phyloP scores from a whole-genome alignment of 2,329 filamentous ascomycete genomes.

The Venturia aucupariae region DNA sequence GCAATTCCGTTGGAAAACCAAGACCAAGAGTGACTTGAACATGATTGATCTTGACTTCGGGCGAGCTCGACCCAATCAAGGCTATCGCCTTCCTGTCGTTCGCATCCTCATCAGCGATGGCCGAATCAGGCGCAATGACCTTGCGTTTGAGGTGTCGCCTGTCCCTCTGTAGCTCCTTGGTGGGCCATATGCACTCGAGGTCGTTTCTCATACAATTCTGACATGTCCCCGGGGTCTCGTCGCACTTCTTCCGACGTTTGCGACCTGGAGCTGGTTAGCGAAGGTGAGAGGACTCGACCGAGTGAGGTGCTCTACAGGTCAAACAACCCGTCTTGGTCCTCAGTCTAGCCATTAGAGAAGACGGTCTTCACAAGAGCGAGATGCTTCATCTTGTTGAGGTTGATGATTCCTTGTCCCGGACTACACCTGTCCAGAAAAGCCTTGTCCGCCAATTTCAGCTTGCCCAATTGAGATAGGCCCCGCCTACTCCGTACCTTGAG shows the following conservation, averaged over 20 bases:
- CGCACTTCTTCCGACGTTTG: constrained; percentile 9
- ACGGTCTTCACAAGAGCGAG: neutral
- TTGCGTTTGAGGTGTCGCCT: constrained; percentile 3
- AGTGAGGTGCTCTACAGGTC: neutral
- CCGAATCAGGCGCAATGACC: neutral
- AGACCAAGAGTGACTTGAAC: neutral
- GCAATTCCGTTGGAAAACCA: neutral
- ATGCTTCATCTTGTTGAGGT: neutral
- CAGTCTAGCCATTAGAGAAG: constrained; percentile 1
- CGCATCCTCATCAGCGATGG: neutral
- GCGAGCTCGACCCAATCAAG: neutral
- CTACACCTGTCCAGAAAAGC: neutral
- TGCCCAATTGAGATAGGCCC: neutral
- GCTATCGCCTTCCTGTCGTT: neutral
- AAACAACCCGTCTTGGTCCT: constrained; percentile 9
- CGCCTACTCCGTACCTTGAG: too few relatives aligned
- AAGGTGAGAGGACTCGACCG: neutral
- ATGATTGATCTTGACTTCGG: neutral
- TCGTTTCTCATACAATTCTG: constrained; percentile 2
- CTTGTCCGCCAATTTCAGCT: neutral
- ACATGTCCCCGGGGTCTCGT: neutral
- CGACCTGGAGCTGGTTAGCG: neutral
- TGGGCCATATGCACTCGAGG: neutral
- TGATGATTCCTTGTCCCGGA: neutral
- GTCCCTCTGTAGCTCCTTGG: constrained; percentile 1